Evolutionary conservation across 495 filamentous ascomycete species (phyloP), one percentile per base, ranked within the genome.

Genomic region (Cairneyella variabilis): DNA sequence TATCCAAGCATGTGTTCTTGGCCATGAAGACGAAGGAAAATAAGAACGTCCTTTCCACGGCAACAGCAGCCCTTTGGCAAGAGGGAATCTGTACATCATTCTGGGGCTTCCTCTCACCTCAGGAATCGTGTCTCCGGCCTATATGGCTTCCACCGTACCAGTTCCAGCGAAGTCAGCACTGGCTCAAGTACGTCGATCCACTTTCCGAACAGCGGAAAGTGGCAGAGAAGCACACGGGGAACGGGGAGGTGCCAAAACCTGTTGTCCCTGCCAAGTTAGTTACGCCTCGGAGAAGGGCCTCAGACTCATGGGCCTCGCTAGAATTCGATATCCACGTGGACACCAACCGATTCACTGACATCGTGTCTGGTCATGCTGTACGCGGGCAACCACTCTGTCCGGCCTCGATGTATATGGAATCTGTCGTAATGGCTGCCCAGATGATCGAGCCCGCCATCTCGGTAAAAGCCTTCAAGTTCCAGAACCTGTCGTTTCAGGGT

Each of bases 71-170:
- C 3, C 48, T 51, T 20, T 51, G 48, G 48, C 20, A 32, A 9
- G 38, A 51, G 18, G 48, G 48, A 12, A 22, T 26, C 48, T 11
- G 17, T 5, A 40, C 16, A 9, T 12, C 37, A 16, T 3, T n/a
- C 32, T 17, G 21, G 20, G 9, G 21, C 28, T 34, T 51, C 28
- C 14, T 26, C 16, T 8, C 22, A 10, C 14, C 2, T 17, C n/a
- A 7, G 14, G 17, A 41, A 12, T 5, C 10, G 7, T 7, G 16
- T 12, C 8, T 40, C 17, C 7, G 17, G 6, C 16, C 8, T 5
- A 18, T 51, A 25, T 42, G 48, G 22, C n/a, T 51, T 2, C 48
- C 48, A 12, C 37, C 48, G 16, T 51, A 51, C 25, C 12, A 39
- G 14, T 51, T 51, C 23, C 28, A 51, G 16, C 21, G 20, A 4